Conservation (phyloP, 345 rosid species). For the Brassica incana region DNA sequence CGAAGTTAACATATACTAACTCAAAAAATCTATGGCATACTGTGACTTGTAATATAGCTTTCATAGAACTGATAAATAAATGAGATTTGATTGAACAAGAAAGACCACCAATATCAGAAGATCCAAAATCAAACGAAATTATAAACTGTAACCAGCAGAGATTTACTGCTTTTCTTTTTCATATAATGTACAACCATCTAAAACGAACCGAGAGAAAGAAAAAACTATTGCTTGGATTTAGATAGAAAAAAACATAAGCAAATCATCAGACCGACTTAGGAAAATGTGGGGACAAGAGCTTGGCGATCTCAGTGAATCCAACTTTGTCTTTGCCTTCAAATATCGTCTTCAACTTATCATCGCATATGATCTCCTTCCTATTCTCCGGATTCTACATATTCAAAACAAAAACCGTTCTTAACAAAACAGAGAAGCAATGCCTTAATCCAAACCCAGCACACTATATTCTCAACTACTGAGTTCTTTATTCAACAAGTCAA, state of each 20-base stretch:
- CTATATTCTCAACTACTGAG: not conserved
- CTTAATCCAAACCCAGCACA: not conserved
- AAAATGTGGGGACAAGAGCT: slow-evolving; percentile 67
- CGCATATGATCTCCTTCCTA: slow-evolving; percentile 71
- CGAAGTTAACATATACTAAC: not conserved
- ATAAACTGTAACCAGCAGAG: not conserved
- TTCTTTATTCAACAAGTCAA: not conserved
- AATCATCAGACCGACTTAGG: slow-evolving; percentile 48
- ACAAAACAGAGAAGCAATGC: not conserved
- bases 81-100: not conserved
- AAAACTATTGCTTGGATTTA: not conserved
- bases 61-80: not conserved
- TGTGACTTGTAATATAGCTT: not conserved
- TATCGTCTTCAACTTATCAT: slow-evolving; percentile 69
- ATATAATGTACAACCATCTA: slow-evolving; percentile 8
- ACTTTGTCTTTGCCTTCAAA: slow-evolving; percentile 69
- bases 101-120: not conserved
- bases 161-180: not conserved
- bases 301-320: slow-evolving; percentile 69
- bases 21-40: not conserved
- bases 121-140: not conserved
- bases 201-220: slow-evolving; percentile 10
- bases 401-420: not conserved
- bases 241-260: not conserved
- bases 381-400: slow-evolving; percentile 62